phyloP scores from a whole-genome alignment of 495 filamentous ascomycete genomes.

The Penicillium tannophilum region DNA sequence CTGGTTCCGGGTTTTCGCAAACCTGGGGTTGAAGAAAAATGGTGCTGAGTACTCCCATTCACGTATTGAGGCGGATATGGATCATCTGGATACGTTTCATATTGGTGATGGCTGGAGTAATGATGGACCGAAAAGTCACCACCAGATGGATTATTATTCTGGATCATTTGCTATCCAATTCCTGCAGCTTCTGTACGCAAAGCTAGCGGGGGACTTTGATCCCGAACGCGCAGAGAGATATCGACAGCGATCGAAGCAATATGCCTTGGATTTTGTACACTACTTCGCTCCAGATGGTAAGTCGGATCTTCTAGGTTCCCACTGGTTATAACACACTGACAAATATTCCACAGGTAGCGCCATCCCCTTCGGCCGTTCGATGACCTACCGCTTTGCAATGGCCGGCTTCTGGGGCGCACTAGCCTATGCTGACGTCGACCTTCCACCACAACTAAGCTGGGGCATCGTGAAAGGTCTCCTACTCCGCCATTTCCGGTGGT shows the following conservation, averaged over 20 bases:
- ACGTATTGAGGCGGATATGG: slow-evolving; percentile 70
- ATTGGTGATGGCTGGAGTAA: slow-evolving; percentile 79
- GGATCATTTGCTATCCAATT: slow-evolving; percentile 37
- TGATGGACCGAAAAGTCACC: slow-evolving; percentile 73
- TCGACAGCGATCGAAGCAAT: slow-evolving; percentile 62
- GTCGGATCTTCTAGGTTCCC: neutral
- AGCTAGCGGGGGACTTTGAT: slow-evolving; percentile 68
- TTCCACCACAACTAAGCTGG: slow-evolving; percentile 70
- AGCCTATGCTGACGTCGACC: slow-evolving; percentile 71
- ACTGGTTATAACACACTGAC: neutral
- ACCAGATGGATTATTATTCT: slow-evolving; percentile 84
- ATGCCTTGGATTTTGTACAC: slow-evolving; percentile 69
- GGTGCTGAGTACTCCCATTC: slow-evolving; percentile 65
- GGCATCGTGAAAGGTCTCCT: slow-evolving; percentile 77
- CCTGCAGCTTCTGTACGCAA: slow-evolving; percentile 25
- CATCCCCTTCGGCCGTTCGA: slow-evolving; percentile 74
- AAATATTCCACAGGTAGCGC: slow-evolving; percentile 36
- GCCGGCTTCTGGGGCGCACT: slow-evolving; percentile 78
- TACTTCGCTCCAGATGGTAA: slow-evolving; percentile 69
- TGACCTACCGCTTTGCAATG: slow-evolving; percentile 82
- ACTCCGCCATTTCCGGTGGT: slow-evolving; percentile 74
- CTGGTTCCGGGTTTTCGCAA: slow-evolving; percentile 83
- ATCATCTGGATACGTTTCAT: slow-evolving; percentile 78
- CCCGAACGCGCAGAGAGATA: slow-evolving; percentile 69
- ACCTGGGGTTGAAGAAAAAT: slow-evolving; percentile 72